phyloP scores from a whole-genome alignment of 106 monocot genomes.

The Platanthera zijinensis region DNA sequence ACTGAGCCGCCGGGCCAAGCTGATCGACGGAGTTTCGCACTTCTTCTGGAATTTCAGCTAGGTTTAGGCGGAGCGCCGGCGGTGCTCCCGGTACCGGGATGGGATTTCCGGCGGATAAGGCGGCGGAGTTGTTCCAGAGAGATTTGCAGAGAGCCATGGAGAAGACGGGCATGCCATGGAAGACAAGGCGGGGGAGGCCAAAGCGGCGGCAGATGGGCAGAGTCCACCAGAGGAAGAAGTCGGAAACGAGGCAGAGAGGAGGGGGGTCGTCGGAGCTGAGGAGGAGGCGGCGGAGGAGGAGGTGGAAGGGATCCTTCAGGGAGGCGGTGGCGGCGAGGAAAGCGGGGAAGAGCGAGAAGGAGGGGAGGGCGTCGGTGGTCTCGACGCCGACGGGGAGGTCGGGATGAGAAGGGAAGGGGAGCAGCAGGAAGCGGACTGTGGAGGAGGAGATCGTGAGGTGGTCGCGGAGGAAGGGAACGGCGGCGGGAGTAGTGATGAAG shows the following conservation, averaged over 20 bases:
- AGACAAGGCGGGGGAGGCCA: constrained; percentile 12
- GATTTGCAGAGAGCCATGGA: constrained; percentile 3
- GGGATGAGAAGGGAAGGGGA: constrained; percentile 17
- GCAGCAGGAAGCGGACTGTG: constrained; percentile 13
- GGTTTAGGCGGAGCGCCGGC: neutral
- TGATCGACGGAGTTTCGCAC: constrained; percentile 4
- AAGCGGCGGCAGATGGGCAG: neutral
- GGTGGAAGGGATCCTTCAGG: neutral
- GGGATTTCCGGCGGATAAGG: neutral
- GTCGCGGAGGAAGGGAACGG: constrained; percentile 24
- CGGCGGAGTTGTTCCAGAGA: neutral
- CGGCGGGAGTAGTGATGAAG: constrained; percentile 35
- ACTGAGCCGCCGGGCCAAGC: neutral
- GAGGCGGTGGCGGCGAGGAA: constrained; percentile 10
- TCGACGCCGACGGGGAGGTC: constrained; percentile 15
- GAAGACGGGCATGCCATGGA: constrained; percentile 23
- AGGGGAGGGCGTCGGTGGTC: constrained; percentile 26
- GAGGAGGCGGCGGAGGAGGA: neutral
- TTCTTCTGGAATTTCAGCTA: neutral
- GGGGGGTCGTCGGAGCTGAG: neutral
- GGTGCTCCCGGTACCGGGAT: neutral
- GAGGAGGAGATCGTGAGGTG: neutral
- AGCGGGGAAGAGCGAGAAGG: constrained; percentile 13
- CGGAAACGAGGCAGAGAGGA: constrained; percentile 28
- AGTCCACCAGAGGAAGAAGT: constrained; percentile 38